These are phyloP conservation scores for Chondrus crispus DNA, from an alignment of 23 red algal species.

Conservation along the genomic window DNA sequence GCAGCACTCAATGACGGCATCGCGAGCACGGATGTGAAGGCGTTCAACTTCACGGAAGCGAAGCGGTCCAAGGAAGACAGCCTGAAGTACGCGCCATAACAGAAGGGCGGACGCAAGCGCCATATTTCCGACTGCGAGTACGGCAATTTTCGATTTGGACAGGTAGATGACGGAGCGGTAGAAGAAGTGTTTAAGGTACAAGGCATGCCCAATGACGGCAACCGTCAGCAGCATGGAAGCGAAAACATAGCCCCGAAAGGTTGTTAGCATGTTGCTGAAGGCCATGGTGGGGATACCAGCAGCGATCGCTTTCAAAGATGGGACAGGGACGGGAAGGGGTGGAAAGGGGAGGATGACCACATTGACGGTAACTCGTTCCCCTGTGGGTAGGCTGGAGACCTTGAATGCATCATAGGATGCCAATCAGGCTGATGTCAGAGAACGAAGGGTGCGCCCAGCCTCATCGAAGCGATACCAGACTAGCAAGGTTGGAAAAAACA, in stretches of 20 bases:
- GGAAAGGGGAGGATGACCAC: too few species aligned
- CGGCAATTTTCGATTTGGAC: slow-evolving; percentile 50
- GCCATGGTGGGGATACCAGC: too few species aligned
- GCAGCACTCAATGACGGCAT: slow-evolving; percentile 93
- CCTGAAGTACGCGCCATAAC: slow-evolving; percentile 74
- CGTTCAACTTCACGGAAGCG: slow-evolving; percentile 91
- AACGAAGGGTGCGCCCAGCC: too few species aligned
- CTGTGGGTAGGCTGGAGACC: too few species aligned
- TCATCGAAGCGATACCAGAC: too few species aligned
- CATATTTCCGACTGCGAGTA: slow-evolving; percentile 70
- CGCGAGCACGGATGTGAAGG: slow-evolving; percentile 80
- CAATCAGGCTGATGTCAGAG: too few species aligned
- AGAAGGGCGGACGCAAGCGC: slow-evolving; percentile 58
- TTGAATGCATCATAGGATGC: too few species aligned
- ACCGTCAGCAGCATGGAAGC: slow-evolving; percentile 32
- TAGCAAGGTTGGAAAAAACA: too few species aligned
- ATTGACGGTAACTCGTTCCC: too few species aligned
- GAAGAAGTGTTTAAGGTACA: slow-evolving; percentile 57
- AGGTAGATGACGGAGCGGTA: slow-evolving; percentile 66
- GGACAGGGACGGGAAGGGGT: too few species aligned
- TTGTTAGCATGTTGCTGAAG: background rate
- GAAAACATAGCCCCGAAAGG: slow-evolving; percentile 48
- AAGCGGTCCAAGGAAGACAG: slow-evolving; percentile 81
- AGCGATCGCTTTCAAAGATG: too few species aligned
- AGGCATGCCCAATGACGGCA: slow-evolving; percentile 44